phyloP scores from a whole-genome alignment of 257 asterid species.

The Coffea eugenioides region DNA sequence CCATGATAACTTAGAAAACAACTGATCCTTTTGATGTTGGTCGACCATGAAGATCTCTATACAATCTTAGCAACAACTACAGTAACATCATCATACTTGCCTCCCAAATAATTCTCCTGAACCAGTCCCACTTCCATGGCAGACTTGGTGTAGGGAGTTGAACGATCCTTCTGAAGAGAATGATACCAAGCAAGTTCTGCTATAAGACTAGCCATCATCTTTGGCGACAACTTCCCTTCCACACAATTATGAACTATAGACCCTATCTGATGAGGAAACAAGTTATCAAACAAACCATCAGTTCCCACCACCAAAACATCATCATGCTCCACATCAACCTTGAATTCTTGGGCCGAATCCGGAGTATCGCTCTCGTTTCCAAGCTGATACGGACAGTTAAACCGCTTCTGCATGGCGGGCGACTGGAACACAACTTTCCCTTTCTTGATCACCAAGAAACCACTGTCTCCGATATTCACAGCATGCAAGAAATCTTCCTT shows the following conservation, averaged over 20 bases:
- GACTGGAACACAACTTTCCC: slow-evolving; percentile 27
- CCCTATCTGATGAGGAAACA: slow-evolving; percentile 27
- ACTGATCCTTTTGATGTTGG: background rate
- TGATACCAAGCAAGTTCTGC: slow-evolving; percentile 11
- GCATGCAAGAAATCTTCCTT: slow-evolving; percentile 19
- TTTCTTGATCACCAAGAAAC: slow-evolving; percentile 30
- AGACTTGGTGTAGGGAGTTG: slow-evolving; percentile 30
- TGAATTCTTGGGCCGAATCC: slow-evolving; percentile 28
- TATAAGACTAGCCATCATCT: slow-evolving; percentile 3
- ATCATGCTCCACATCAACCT: slow-evolving; percentile 21
- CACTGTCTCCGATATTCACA: slow-evolving; percentile 43
- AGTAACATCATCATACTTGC: slow-evolving; percentile 51
- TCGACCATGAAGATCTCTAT: background rate
- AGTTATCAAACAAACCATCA: slow-evolving; percentile 51
- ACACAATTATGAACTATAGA: background rate
- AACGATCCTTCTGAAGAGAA: background rate
- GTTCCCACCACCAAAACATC: slow-evolving; percentile 42
- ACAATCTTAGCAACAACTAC: slow-evolving; percentile 34
- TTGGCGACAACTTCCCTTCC: background rate
- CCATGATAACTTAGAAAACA: background rate
- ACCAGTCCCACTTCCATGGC: slow-evolving; percentile 22
- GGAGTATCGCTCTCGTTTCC: slow-evolving; percentile 10
- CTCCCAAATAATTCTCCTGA: slow-evolving; percentile 19
- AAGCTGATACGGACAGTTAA: slow-evolving; percentile 39
- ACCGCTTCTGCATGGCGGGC: slow-evolving; percentile 21